Conservation (phyloP, 495 filamentous ascomycete species). For the Penicillium malachiteum region DNA sequence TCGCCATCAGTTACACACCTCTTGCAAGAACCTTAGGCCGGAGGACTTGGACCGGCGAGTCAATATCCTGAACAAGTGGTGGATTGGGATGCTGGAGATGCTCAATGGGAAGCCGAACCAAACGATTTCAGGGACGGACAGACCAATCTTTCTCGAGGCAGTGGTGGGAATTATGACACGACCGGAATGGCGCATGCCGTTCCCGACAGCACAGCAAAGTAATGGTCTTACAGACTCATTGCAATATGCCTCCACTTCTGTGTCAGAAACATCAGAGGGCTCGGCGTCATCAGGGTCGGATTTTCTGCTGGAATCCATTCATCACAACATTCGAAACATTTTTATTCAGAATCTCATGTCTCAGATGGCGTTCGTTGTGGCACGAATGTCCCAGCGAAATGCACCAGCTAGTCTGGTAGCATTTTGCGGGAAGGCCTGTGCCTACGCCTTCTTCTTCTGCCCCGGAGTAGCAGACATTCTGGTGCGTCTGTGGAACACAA, state of each 20-base stretch:
- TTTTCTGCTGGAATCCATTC: conserved; percentile 83
- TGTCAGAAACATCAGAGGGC: conserved; percentile 41
- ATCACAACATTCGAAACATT: conserved; percentile 90
- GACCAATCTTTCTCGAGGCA: conserved; percentile 80
- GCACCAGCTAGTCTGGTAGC: conserved; percentile 90
- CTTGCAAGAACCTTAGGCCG: conserved; percentile 62
- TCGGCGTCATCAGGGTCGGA: conserved; percentile 57
- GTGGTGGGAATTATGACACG: conserved; percentile 84
- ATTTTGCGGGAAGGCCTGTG: conserved; percentile 91
- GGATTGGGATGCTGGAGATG: conserved; percentile 85
- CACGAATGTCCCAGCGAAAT: conserved; percentile 85
- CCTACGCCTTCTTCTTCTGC: conserved; percentile 96
- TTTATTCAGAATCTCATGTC: conserved; percentile 83
- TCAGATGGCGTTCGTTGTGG: conserved; percentile 86
- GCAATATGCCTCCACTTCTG: conserved; percentile 38
- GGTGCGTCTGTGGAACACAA: conserved; percentile 77
- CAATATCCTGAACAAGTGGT: conserved; percentile 90
- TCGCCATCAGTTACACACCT: conserved; percentile 67
- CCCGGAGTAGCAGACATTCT: conserved; percentile 85
- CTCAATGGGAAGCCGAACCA: conserved; percentile 72
- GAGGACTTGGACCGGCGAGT: conserved; percentile 87
- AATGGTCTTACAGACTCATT: conserved; percentile 28
- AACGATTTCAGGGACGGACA: conserved; percentile 71
- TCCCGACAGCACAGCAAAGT: conserved; percentile 43
- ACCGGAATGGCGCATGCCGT: conserved; percentile 83